phyloP scores from a whole-genome alignment of 306 rosid genomes.

The Abrus pulchellus region DNA sequence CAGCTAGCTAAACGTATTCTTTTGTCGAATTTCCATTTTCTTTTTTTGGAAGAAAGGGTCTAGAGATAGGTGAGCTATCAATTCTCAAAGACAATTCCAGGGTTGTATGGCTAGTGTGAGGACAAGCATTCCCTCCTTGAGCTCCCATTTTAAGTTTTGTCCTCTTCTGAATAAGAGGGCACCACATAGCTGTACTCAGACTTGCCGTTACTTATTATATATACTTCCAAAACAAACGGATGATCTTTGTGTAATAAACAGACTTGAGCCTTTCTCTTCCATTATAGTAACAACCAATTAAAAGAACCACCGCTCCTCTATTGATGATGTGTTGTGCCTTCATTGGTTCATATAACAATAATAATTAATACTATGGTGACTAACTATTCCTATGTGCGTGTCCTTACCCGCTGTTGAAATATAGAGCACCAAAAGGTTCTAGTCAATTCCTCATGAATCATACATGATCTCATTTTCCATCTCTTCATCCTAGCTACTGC shows the following conservation, averaged over 20 bases:
- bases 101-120: conserved; percentile 43
- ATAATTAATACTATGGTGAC: conserved; percentile 9
- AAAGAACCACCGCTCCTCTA: conserved; percentile 5
- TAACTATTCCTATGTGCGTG: not conserved
- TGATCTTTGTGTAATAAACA: conserved; percentile 2
- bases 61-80: conserved; percentile 67
- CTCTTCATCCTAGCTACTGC: conserved; percentile 27
- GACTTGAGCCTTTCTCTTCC: not conserved
- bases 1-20: not conserved
- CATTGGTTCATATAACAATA: conserved; percentile 57
- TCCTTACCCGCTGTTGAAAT: not conserved
- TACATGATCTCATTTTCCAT: conserved; percentile 7
- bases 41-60: conserved; percentile 10
- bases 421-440: conserved; percentile 33
- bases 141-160: conserved; percentile 46
- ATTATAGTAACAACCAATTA: conserved; percentile 13
- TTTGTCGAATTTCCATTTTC: not conserved
- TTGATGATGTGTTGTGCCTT: conserved; percentile 36
- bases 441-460: conserved; percentile 5
- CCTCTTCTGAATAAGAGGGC: conserved; percentile 40
- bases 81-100: conserved; percentile 53
- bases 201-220: conserved; percentile 17
- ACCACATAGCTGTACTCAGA: conserved; percentile 54
- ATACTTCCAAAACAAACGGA: conserved; percentile 32
- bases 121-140: conserved; percentile 50